phyloP scores from a whole-genome alignment of 176 grass and related monocot species.

The Hordeum marinum region DNA sequence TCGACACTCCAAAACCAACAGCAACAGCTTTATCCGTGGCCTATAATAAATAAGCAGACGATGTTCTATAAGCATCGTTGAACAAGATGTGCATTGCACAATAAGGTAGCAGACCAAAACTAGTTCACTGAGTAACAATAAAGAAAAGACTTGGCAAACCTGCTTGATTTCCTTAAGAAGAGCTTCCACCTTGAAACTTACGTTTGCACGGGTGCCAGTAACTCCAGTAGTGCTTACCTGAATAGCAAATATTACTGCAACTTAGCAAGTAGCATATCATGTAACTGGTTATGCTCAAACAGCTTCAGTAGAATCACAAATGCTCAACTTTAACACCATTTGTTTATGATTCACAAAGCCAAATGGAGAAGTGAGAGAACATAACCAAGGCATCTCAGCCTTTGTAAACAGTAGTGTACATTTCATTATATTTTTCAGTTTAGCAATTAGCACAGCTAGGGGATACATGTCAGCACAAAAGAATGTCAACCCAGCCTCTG shows the following conservation, averaged over 20 bases:
- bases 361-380: neutral
- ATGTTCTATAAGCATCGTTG: constrained; percentile 5
- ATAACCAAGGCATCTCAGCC: neutral
- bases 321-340: neutral
- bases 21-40: constrained; percentile 85
- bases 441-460: neutral
- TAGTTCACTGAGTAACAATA: neutral
- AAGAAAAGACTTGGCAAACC: constrained; percentile 32
- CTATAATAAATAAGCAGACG: constrained; percentile 36
- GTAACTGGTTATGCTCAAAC: neutral
- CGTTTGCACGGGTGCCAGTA: constrained; percentile 70
- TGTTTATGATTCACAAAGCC: neutral
- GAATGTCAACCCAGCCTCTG: neutral
- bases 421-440: constrained; percentile 6
- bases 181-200: constrained; percentile 70
- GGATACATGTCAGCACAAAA: neutral
- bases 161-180: constrained; percentile 93
- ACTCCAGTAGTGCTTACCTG: constrained; percentile 96
- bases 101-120: neutral
- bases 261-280: constrained; percentile 1
- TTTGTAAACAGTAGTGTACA: constrained; percentile 1
- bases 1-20: constrained; percentile 95
- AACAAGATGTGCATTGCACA: neutral
- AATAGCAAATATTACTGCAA: constrained; percentile 13
- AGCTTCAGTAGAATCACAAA: neutral